These are phyloP conservation scores for Penstemon barbatus DNA, from an alignment of 257 asterid species.

Conservation along the genomic window DNA sequence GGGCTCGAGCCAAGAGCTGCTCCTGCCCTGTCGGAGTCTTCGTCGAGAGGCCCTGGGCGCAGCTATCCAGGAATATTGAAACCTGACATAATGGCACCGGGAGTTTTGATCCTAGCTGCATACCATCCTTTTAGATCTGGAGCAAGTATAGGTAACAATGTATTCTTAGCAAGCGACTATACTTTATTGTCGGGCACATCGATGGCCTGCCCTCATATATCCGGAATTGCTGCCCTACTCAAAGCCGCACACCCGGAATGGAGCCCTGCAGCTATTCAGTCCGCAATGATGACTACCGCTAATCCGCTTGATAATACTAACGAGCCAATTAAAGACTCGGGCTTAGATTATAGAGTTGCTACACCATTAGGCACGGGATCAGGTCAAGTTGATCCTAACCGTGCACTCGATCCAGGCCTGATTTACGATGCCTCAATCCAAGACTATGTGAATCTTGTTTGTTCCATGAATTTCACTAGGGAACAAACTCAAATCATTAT, in stretches of 20 bases:
- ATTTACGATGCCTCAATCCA: conserved; percentile 9
- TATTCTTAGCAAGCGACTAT: neutral
- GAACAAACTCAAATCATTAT: conserved; percentile 20
- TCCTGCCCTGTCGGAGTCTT: neutral
- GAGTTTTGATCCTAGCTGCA: neutral
- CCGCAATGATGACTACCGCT: neutral
- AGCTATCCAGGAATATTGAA: neutral
- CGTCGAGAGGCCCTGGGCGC: neutral
- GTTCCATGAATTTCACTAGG: conserved; percentile 18
- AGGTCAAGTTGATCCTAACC: conserved; percentile 37
- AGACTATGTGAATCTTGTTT: conserved; percentile 16
- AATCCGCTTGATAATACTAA: conserved; percentile 18
- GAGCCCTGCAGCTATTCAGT: neutral
- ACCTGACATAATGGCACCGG: neutral
- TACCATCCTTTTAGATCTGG: neutral
- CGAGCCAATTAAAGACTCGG: conserved; percentile 24
- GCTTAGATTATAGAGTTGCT: conserved; percentile 13
- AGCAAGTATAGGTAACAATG: neutral
- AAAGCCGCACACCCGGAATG: neutral
- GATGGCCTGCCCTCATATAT: neutral
- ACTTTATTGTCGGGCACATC: neutral
- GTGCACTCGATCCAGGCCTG: conserved; percentile 23
- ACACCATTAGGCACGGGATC: conserved; percentile 36
- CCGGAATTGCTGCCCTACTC: neutral
- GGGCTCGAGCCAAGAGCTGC: too few relatives aligned